Conservation (phyloP, 192 early-diverging fungal genomes). For the Coemansia sp. region DNA sequence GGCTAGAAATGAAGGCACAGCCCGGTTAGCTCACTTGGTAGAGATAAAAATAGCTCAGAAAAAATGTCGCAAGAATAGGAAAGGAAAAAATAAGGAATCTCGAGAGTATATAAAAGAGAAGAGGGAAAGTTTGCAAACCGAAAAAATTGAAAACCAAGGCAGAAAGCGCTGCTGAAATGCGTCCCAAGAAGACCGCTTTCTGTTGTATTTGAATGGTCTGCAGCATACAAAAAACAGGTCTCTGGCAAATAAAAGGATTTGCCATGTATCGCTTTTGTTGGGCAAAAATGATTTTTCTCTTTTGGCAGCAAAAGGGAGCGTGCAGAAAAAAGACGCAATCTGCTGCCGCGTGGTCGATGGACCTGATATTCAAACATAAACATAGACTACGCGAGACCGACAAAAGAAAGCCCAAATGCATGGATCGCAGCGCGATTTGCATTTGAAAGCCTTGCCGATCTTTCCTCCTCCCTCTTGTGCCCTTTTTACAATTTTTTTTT, state of each 20-base stretch:
- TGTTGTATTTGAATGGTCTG: conserved; percentile 3
- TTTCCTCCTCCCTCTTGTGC: neutral
- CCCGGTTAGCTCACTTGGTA: conserved; percentile 9
- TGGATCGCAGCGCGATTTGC: neutral
- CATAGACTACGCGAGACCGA: too few species aligned
- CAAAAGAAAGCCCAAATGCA: too few species aligned
- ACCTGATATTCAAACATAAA: too few species aligned
- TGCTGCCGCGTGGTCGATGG: neutral
- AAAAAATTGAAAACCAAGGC: neutral
- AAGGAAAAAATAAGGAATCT: conserved; percentile 6
- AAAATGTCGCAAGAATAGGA: neutral
- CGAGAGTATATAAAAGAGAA: neutral
- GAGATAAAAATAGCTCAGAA: too few species aligned
- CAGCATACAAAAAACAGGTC: too few species aligned
- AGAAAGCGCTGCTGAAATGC: too few species aligned
- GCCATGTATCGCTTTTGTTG: neutral
- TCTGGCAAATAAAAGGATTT: too few species aligned
- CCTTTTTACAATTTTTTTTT: neutral
- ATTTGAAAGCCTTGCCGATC: neutral
- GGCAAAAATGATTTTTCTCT: neutral
- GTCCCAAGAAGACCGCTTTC: too few species aligned
- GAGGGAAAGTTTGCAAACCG: neutral
- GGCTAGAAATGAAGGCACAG: conserved; percentile 31
- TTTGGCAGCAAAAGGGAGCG: neutral
- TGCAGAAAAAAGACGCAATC: neutral